Evolutionary conservation across 2,329 filamentous ascomycete species (phyloP), one percentile per base, ranked within the genome.

Genomic region (Penicillium frequentans): DNA sequence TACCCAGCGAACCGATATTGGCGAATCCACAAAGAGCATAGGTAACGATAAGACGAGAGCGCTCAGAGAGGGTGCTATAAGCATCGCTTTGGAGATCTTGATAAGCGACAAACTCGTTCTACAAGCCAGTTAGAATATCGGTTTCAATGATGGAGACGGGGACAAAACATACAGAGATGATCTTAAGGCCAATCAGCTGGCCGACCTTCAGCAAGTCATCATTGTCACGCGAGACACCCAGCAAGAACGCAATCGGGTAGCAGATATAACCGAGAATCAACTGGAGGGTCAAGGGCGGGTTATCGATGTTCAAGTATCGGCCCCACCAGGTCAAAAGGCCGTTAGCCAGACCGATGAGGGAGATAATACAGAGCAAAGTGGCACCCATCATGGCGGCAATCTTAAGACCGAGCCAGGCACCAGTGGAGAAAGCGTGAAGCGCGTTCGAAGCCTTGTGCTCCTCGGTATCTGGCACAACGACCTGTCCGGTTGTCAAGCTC

Each of bases 1-100:
- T 93, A 71, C 91, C 91, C 48, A 96, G 83, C 29, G 90, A 93
- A 53, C 90, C 89, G 65, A 96, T 89, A 79, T 96, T 96, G 61
- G 90, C 92, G 72, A 91, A 91, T 26, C 82, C 81, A 75, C 91
- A 96, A 63, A 93, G 84, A 21, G 90, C 90, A 70, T 96, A 96
- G 50, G 90, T 96, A 46, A 89, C 90, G 69, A 96, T 96, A 63
- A 96, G 83, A 46, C 82, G 82, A 24, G 90, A 91, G 52, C 91
- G 90, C 16, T 84, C 78, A 29, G 85, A 86, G 59, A 96, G 81
- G 27, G 71, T 62, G 53, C 75, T 75, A 72, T 89, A 92, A 0
- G 76, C 68, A 0, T 81, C 70, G 14, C 70, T 77, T 58, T 81
- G 80, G 9, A 92, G 84, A 29, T 72, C 71, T 26, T 74, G 73